Evolutionary conservation across 2,329 filamentous ascomycete genomes (phyloP), one percentile per base, ranked within the genome.

Genomic region (Curvularia verruculosa): DNA sequence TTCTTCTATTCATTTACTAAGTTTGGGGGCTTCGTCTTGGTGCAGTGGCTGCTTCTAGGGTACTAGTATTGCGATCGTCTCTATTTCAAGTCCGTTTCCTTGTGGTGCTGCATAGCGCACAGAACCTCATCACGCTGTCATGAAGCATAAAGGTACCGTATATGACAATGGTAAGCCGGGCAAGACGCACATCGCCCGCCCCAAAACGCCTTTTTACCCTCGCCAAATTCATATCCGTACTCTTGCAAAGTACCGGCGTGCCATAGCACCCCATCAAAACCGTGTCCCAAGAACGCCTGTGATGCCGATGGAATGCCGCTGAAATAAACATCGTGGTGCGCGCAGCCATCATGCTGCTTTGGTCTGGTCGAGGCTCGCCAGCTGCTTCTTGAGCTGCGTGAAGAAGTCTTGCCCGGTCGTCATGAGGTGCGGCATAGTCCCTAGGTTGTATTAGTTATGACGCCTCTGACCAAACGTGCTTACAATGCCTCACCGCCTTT

Each of bases 401-500:
- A 79, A 79, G 69, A 81, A 81, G 58, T 77, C 73, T 60, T 80
- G 77, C 28, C 77, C 76, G 34, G 72, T 77, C 15, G 78, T 77
- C 78, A 80, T 79, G n/a, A 74, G 65, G 58, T 77, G 72, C 29
- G 71, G 64, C 67, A 73, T 74, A 54, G 68, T 73, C 49, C 73
- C 74, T 76, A 63, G 34, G 46, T 29, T 15, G 24, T 46, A 63
- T 72, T 58, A 70, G 49, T 53, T 53, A 46, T 19, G n/a, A 12
- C 19, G 10, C 21, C 13, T 26, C 19, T 23, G 18, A 7, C 6
- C n/a, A n/a, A 6, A 15, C 3, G n/a, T 4, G 18, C 21, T 10
- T 12, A 10, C n/a, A 31, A 13, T 10, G 12, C 13, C 68, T 52
- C 65, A 78, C 78, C 68, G 68, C 77, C 75, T 37, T 72, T 70